Base-by-base conservation (phyloP, 208 protist genomes). In the Lotmaria passim region DNA sequence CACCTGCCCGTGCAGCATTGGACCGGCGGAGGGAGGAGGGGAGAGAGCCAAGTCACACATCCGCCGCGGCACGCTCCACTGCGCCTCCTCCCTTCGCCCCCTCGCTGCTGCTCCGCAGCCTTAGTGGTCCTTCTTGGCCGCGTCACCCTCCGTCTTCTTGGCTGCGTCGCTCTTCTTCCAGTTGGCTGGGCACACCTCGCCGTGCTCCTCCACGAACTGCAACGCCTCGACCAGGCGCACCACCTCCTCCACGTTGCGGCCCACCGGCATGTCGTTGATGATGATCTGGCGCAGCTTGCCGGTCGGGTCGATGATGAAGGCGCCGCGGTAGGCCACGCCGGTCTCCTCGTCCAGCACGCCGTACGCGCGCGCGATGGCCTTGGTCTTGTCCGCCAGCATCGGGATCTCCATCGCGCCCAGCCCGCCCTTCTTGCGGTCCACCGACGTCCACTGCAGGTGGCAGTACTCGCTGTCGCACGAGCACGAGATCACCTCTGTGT, bases 401-500 rank as follows among this genome's bases (percentile, higher is more conserved):
- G 98, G 97, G 71, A 99, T 97, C 28, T 96, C 86, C 76, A 99
- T 97, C 24, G 74, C 31, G 73, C 98, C 98, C 23, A 99, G 90
- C 46, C 98, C 98, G 62, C 98, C 98, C 75, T 98, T 83, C 75
- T 98, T 98, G 80, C 97, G 91, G 57, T 98, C 93, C 24, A 86
- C 83, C 55, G 94, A 89, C 60, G 94, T 93, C 97, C 98, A 99
- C 39, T 98, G 97, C 14, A 98, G 84, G 73, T 99, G 98, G n/a
- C 86, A 83, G 86, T 92, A 99, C 78, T 98, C 79, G 78, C 86
- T 96, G 91, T 99, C 96, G 74, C 98, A 89, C 30, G 93, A 98
- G 79, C 83, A 88, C 66, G 86, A 93, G 65, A 98, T 76, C 31
- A 99, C 85, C 79, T 98, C 97, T 65, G 81, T 92, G 79, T 89